These are phyloP conservation scores for Phytophthora sp. DNA, from an alignment of 352 stramenopile genomes.

Conservation along the genomic window DNA sequence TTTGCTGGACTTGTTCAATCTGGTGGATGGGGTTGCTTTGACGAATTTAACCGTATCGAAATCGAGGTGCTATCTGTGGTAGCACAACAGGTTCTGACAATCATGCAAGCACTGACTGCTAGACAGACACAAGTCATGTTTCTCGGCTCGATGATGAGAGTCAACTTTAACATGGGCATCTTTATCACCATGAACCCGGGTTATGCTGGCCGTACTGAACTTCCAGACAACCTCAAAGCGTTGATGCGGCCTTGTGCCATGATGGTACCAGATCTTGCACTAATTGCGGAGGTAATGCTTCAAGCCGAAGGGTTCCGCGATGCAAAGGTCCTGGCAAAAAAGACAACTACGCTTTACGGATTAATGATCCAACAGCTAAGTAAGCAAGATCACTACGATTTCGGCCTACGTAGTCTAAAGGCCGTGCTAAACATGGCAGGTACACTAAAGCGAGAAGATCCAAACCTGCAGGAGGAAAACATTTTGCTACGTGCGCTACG, in stretches of 20 bases:
- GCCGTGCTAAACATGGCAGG: slow-evolving; percentile 89
- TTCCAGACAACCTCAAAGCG: slow-evolving; percentile 88
- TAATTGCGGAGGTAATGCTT: slow-evolving; percentile 90
- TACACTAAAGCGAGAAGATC: slow-evolving; percentile 94
- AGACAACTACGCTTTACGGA: slow-evolving; percentile 87
- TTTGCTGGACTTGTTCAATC: slow-evolving; percentile 94
- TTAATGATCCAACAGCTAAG: slow-evolving; percentile 89
- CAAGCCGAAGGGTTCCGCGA: slow-evolving; percentile 87
- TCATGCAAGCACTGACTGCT: slow-evolving; percentile 87
- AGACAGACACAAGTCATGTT: slow-evolving; percentile 85
- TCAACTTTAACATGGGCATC: slow-evolving; percentile 91
- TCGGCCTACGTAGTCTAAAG: slow-evolving; percentile 82
- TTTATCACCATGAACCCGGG: slow-evolving; percentile 94
- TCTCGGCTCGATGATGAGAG: slow-evolving; percentile 84
- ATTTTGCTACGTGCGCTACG: slow-evolving; percentile 96
- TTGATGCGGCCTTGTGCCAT: slow-evolving; percentile 88
- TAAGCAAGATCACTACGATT: slow-evolving; percentile 91
- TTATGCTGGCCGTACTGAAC: slow-evolving; percentile 91
- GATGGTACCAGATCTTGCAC: slow-evolving; percentile 87
- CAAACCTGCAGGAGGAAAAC: slow-evolving; percentile 94
- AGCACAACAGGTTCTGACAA: slow-evolving; percentile 91
- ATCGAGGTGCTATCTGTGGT: slow-evolving; percentile 95
- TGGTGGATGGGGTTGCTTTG: slow-evolving; percentile 94
- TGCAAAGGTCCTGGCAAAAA: slow-evolving; percentile 82
- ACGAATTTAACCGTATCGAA: slow-evolving; percentile 97